These are phyloP conservation scores for Baudoinia panamericana DNA, from an alignment of 495 filamentous ascomycete species.

Conservation along the genomic window DNA sequence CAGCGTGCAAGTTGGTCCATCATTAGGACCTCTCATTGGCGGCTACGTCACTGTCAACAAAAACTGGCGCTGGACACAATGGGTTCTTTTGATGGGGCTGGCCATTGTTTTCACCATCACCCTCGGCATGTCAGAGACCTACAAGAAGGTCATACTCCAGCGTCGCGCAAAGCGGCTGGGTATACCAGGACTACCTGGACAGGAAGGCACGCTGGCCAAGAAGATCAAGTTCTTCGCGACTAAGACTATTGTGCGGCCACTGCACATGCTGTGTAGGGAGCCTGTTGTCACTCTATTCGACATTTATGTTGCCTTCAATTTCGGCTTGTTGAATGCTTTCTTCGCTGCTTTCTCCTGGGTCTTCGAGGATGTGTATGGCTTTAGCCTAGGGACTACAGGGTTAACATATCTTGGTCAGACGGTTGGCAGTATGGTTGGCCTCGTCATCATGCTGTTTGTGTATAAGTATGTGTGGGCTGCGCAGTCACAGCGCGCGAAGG, in stretches of 20 bases:
- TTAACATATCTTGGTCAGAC: conserved; percentile 10
- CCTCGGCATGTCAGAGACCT: conserved; percentile 32
- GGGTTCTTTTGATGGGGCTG: conserved; percentile 10
- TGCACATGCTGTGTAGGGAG: conserved; percentile 30
- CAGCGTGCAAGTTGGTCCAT: conserved; percentile 2
- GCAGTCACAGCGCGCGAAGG: background rate
- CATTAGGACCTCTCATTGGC: conserved; percentile 9
- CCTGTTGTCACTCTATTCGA: conserved; percentile 28
- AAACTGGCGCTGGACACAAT: conserved; percentile 18
- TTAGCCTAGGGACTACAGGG: conserved; percentile 6
- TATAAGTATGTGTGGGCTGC: conserved; percentile 1
- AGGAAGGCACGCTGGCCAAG: background rate
- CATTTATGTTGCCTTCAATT: conserved; percentile 27
- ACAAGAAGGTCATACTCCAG: conserved; percentile 29
- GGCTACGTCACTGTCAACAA: conserved; percentile 13
- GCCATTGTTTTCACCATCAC: conserved; percentile 22
- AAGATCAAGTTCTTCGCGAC: conserved; percentile 2
- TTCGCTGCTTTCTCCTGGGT: conserved; percentile 33
- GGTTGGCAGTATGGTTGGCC: conserved; percentile 2
- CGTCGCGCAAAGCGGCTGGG: conserved; percentile 25
- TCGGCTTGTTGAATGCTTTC: conserved; percentile 28
- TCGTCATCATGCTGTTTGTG: conserved; percentile 2
- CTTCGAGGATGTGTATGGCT: conserved; percentile 8
- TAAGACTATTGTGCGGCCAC: conserved; percentile 2
- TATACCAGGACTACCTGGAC: background rate